Percentiles rank a stretch among this genome's conserved stretches.
Conservation (phyloP, 1,139 yeast species). For the Kodamaea derodonti region DNA sequence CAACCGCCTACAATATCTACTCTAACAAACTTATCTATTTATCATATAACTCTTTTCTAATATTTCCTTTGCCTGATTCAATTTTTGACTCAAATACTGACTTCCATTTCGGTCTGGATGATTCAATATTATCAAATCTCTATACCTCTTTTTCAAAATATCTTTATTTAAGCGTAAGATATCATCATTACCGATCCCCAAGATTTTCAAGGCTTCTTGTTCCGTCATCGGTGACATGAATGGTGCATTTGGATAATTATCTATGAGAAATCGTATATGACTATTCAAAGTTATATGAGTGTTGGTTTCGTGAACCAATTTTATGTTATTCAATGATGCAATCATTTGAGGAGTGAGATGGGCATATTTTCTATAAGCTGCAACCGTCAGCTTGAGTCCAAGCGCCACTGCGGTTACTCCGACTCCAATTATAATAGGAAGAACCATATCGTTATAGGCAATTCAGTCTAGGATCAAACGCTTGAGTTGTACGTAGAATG, state of each 20-base stretch:
- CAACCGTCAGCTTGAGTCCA: constrained; percentile 46
- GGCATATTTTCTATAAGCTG: constrained; percentile 41
- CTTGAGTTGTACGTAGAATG: not conserved
- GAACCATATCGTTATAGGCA: constrained; percentile 34
- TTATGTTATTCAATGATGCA: constrained; percentile 48
- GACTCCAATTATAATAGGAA: constrained; percentile 56
- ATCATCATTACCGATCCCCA: constrained; percentile 54
- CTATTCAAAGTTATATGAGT: constrained; percentile 11
- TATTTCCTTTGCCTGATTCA: constrained; percentile 70
- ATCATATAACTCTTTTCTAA: constrained; percentile 54
- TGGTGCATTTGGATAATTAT: constrained; percentile 43
- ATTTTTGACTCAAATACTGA: constrained; percentile 64
- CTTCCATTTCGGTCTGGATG: constrained; percentile 84
- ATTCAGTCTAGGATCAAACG: not conserved
- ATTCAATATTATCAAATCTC: constrained; percentile 59
- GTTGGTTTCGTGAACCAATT: constrained; percentile 14
- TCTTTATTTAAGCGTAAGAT: constrained; percentile 41
- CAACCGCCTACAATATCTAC: not conserved
- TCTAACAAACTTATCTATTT: not conserved
- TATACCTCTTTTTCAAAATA: constrained; percentile 52
- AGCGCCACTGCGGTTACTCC: constrained; percentile 56
- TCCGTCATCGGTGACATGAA: constrained; percentile 54
- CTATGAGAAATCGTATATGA: constrained; percentile 21
- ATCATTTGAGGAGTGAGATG: constrained; percentile 52
- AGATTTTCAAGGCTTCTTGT: constrained; percentile 52